phyloP scores from a whole-genome alignment of 1,139 yeast species.

The Geotrichum fermentans region DNA sequence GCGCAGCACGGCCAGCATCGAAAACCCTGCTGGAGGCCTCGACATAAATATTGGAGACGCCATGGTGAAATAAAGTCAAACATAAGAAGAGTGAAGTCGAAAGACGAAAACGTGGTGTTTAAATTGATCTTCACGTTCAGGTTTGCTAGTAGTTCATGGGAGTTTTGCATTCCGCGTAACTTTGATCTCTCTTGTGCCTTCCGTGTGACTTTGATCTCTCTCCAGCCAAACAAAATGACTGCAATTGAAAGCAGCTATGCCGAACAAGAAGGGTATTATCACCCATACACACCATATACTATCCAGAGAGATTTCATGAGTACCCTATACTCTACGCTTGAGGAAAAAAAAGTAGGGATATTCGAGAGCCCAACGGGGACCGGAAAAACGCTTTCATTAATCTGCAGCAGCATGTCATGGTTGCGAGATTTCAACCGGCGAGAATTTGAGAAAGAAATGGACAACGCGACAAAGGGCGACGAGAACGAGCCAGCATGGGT shows the following conservation, averaged over 20 bases:
- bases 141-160: too few species aligned
- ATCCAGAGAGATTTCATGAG: conserved; percentile 78
- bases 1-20: conserved; percentile 47
- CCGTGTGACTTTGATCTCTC: too few species aligned
- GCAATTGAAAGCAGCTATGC: too few species aligned
- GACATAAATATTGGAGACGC: conserved; percentile 49
- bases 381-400: conserved; percentile 83
- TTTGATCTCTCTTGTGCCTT: too few species aligned
- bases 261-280: conserved; percentile 44
- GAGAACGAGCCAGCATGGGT: conserved; percentile 45
- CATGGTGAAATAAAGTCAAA: too few species aligned
- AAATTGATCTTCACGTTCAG: too few species aligned
- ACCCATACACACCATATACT: conserved; percentile 76
- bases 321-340: conserved; percentile 60
- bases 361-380: conserved; percentile 93
- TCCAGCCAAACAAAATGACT: too few species aligned
- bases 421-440: conserved; percentile 54
- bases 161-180: too few species aligned
- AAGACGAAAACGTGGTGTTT: too few species aligned
- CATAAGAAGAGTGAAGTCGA: too few species aligned
- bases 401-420: conserved; percentile 87
- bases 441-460: conserved; percentile 25
- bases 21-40: conserved; percentile 48
- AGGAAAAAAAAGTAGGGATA: conserved; percentile 63
- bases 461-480: conserved; percentile 37